Evolutionary conservation across 2,329 filamentous ascomycete species (phyloP), one percentile per base, ranked within the genome.

Genomic region (Alternaria brassicae): DNA sequence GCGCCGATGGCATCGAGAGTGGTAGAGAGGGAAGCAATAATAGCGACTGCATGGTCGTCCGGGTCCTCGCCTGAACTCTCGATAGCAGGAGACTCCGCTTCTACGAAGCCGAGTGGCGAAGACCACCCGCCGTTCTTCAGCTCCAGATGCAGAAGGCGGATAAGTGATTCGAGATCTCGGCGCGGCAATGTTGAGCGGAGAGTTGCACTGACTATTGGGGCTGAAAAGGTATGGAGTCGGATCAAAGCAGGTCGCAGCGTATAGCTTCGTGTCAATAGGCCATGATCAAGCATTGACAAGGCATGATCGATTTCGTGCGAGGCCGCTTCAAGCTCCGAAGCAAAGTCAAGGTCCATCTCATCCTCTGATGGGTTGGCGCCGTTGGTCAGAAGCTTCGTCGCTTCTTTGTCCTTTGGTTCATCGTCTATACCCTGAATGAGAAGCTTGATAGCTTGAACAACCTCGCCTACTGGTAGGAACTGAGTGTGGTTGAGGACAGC

Each of bases 71-170:
- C 78, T 23, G 81, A 77, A 13, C 77, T 59, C 8, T 71, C 68
- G 2, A 27, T 30, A 4, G 57, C 52, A 2, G 60, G 42, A 10
- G 25, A 48, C 28, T 82, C 79, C 51, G 81, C 77, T 15, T 84
- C 83, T 10, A 80, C 77, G 67, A 91, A 89, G 36, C 91, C 79
- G 75, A 93, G 92, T 21, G 86, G 83, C 17, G 87, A 86, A 0
- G 89, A 92, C 91, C 91, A 94, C 30, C 89, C 88, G 57, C 91
- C 91, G 64, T 88, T 86, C 51, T 88, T 86, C 44, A 94, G 83
- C 78, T 93, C 90, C 63, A 89, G 83, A 56, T 91, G 87, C 28
- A 94, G 82, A 6, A 93, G 82, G 65, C 90, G 86, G 67, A 93
- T 89, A 53, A 94, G 83, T 34, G 88, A 88, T 10, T 92, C 81